These are phyloP conservation scores for Xylaria hypoxylon DNA, from an alignment of 2,329 filamentous ascomycete species.

Conservation along the genomic window DNA sequence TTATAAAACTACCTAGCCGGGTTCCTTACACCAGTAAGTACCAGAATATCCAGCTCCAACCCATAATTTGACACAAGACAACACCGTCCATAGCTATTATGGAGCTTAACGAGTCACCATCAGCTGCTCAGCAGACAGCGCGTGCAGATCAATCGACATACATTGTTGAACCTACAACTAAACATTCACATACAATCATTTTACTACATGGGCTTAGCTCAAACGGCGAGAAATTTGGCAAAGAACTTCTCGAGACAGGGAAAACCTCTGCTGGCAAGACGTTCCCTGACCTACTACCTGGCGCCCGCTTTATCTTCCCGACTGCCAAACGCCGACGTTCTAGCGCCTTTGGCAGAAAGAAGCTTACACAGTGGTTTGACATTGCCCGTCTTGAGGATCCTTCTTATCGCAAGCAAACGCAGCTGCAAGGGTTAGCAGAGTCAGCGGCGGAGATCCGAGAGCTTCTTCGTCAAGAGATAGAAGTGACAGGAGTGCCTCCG, in stretches of 20 bases:
- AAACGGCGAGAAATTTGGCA: constrained; percentile 48
- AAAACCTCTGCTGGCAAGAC: constrained; percentile 42
- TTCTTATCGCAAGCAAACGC: constrained; percentile 55
- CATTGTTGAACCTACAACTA: constrained; percentile 41
- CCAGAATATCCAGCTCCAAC: too few relatives aligned
- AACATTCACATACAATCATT: constrained; percentile 39
- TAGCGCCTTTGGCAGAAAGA: constrained; percentile 55
- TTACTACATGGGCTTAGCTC: constrained; percentile 42
- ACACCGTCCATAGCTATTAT: too few relatives aligned
- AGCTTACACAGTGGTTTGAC: constrained; percentile 65
- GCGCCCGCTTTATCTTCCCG: constrained; percentile 63
- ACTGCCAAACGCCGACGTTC: constrained; percentile 60
- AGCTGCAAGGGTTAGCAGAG: constrained; percentile 59
- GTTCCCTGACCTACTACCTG: constrained; percentile 52
- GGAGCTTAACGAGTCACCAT: too few relatives aligned
- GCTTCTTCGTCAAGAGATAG: constrained; percentile 52
- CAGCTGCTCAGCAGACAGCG: constrained; percentile 9
- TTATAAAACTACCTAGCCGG: too few relatives aligned
- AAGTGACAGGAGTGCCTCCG: constrained; percentile 41
- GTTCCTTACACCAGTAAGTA: too few relatives aligned
- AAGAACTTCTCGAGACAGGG: constrained; percentile 50
- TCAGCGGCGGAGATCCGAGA: constrained; percentile 52
- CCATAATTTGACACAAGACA: too few relatives aligned
- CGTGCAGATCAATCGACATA: constrained; percentile 31
- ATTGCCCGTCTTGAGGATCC: constrained; percentile 57